phyloP scores from a whole-genome alignment of 305 asterid genomes.

The Fraxinus greggii region DNA sequence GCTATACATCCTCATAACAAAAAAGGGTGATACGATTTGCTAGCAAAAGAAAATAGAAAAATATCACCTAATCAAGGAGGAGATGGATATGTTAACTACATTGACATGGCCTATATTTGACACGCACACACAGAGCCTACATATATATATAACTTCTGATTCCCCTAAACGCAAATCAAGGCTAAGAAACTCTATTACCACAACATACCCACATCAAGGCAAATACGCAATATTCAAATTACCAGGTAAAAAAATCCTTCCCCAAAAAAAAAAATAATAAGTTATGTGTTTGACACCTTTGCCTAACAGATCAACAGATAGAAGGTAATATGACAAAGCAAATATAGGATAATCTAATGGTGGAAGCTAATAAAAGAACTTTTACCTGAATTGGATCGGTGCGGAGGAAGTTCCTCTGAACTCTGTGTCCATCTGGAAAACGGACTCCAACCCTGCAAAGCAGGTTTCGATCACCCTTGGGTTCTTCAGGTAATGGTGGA shows the following conservation, averaged over 20 bases:
- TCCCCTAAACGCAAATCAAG: not conserved
- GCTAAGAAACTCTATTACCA: not conserved
- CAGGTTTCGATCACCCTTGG: slow-evolving; percentile 64
- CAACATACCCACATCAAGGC: not conserved
- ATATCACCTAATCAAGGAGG: not conserved
- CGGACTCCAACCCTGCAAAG: slow-evolving; percentile 89
- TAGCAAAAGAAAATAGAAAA: not conserved
- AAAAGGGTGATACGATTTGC: not conserved
- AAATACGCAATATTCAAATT: not conserved
- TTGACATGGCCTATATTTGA: not conserved
- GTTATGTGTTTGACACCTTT: not conserved
- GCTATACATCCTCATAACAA: not conserved
- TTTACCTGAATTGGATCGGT: slow-evolving; percentile 79
- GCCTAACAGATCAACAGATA: not conserved
- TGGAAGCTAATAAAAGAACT: not conserved
- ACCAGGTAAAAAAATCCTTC: not conserved
- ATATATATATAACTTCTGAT: not conserved
- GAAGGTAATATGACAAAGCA: not conserved
- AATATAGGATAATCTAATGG: not conserved
- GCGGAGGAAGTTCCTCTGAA: slow-evolving; percentile 82
- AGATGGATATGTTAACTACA: not conserved
- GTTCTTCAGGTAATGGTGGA: slow-evolving; percentile 88
- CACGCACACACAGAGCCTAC: not conserved
- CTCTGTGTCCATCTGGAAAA: slow-evolving; percentile 93
- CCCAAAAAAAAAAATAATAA: not conserved